Percentiles rank a stretch among this genome's conserved stretches.
Conservation (phyloP, 139 green algal species). For the Chlamydomonas sp. region DNA sequence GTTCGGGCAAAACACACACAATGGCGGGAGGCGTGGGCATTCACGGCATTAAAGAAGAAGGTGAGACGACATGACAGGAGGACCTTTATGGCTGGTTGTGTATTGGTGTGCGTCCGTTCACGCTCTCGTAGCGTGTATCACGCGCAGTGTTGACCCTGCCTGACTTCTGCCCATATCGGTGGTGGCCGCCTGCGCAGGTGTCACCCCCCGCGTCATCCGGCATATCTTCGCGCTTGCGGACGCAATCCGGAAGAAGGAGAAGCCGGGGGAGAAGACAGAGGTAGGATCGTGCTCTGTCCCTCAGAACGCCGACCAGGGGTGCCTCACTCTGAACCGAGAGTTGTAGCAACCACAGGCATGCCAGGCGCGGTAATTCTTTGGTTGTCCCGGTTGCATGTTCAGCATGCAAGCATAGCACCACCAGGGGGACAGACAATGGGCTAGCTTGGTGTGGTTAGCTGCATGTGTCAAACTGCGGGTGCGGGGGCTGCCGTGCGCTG, state of each 20-base stretch:
- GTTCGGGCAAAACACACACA: constrained; percentile 80
- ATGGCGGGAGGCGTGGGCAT: constrained; percentile 76
- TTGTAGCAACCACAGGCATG: too few species aligned
- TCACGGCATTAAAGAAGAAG: constrained; percentile 60
- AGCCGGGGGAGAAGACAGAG: constrained; percentile 64
- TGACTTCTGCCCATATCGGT: not conserved
- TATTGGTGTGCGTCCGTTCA: not conserved
- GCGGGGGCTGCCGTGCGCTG: too few species aligned
- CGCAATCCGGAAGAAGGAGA: constrained; percentile 51
- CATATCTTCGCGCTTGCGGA: constrained; percentile 63
- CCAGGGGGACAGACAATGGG: too few species aligned
- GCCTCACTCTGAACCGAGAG: too few species aligned
- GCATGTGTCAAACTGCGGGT: too few species aligned
- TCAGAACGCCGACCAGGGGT: not conserved
- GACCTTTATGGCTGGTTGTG: not conserved
- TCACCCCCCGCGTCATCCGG: constrained; percentile 66
- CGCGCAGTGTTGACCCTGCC: not conserved
- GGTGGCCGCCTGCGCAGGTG: constrained; percentile 39
- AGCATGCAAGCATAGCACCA: too few species aligned
- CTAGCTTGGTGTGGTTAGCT: too few species aligned
- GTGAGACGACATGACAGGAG: constrained; percentile 29
- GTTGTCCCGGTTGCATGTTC: too few species aligned
- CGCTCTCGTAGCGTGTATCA: too few species aligned
- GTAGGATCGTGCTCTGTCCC: constrained; percentile 20
- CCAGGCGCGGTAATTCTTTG: too few species aligned